Conservation (phyloP, 345 rosid genomes). For the Viola odorata region DNA sequence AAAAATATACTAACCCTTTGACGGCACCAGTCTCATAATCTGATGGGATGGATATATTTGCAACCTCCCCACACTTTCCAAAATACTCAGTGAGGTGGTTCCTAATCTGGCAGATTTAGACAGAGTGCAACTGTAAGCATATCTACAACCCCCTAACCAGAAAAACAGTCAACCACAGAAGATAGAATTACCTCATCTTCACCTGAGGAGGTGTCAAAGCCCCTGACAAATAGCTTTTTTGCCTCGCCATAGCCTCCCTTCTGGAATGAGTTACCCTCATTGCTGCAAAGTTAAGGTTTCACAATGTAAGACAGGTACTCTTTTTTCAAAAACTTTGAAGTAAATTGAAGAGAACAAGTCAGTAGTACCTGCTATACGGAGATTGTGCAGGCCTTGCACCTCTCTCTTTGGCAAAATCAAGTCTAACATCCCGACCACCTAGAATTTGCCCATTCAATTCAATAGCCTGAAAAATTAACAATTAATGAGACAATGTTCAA, state of each 20-base stretch:
- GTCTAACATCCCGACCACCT: conserved; percentile 46
- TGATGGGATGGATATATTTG: conserved; percentile 50
- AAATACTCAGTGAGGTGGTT: conserved; percentile 51
- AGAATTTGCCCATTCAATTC: conserved; percentile 46
- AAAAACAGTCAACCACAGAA: background rate
- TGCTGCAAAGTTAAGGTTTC: conserved; percentile 31
- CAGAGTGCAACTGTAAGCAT: background rate
- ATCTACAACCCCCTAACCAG: background rate
- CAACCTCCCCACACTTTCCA: conserved; percentile 61
- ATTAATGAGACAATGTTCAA: background rate
- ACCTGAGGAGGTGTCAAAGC: conserved; percentile 46
- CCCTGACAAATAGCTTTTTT: conserved; percentile 45
- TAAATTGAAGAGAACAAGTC: background rate
- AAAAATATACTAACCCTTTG: conserved; percentile 56
- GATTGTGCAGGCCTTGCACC: conserved; percentile 40
- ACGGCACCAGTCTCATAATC: conserved; percentile 61
- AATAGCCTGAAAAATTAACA: conserved; percentile 42
- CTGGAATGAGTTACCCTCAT: conserved; percentile 39
- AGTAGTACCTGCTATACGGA: conserved; percentile 60
- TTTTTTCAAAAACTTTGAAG: background rate
- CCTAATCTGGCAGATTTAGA: conserved; percentile 39
- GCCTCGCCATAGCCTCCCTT: conserved; percentile 41
- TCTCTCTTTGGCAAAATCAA: conserved; percentile 71
- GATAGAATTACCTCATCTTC: conserved; percentile 49
- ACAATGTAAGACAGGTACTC: background rate